Percentiles rank a stretch among this genome's conserved stretches.
phyloP scores from a whole-genome alignment of 1,139 yeast species.

The Pneumocystis sp. region DNA sequence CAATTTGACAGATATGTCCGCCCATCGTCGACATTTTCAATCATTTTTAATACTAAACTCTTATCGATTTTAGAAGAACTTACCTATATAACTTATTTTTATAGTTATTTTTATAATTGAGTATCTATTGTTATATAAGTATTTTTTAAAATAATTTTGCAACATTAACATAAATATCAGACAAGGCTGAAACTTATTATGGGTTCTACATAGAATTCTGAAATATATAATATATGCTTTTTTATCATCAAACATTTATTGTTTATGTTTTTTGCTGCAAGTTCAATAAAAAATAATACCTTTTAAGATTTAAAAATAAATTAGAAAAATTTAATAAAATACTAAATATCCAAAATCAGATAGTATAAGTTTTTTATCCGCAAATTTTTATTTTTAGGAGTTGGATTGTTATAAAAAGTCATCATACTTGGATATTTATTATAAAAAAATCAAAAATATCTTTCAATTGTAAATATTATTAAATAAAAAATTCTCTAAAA shows the following conservation, averaged over 20 bases:
- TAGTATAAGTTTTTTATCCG: not conserved
- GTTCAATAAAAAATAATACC: not conserved
- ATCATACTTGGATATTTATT: not conserved
- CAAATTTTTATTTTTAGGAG: not conserved
- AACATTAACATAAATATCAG: not conserved
- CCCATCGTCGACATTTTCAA: not conserved
- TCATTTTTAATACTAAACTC: not conserved
- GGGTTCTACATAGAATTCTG: not conserved
- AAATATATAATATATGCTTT: not conserved
- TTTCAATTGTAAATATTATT: not conserved
- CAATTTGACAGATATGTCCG: not conserved
- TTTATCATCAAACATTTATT: not conserved
- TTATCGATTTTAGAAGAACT: not conserved
- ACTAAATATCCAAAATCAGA: not conserved
- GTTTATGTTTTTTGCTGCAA: not conserved
- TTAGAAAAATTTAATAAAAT: not conserved
- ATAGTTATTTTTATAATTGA: not conserved
- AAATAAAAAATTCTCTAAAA: not conserved
- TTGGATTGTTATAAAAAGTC: not conserved
- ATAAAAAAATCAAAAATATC: not conserved
- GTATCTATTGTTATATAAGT: not conserved
- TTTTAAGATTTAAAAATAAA: not conserved
- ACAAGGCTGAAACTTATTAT: not conserved
- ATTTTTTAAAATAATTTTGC: not conserved
- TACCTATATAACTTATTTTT: not conserved